Evolutionary conservation across 2,329 filamentous ascomycete genomes (phyloP), one percentile per base, ranked within the genome.

Genomic region (Xylariaceae sp.): DNA sequence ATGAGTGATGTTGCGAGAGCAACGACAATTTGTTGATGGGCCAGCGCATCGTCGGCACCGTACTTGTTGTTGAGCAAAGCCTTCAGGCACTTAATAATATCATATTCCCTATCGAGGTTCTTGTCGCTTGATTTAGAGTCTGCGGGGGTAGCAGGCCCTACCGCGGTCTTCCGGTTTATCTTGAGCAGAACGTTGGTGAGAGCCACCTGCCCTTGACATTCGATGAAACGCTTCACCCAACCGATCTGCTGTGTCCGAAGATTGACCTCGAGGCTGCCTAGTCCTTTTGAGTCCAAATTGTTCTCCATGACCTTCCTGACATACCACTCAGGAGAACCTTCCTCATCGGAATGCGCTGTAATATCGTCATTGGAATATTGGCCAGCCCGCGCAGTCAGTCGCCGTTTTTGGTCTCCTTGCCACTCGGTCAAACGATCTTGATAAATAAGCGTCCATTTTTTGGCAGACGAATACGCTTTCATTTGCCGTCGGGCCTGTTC

Each of bases 51-150:
- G 69, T 99, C 94, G 57, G 94, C 94, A 57, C 94, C 94, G 70
- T 95, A 97, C 70, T 96, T 96, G 81, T 96, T 99, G 83, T 99
- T 99, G 88, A 97, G 95, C 54, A 97, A 74, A 30, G 92, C 91
- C 76, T 97, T 97, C 54, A 99, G 74, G 74, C 94, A 97, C 74
- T 99, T 99, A 68, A 96, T 84, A 59, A 99, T 96, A 68, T 97
- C 94, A 69, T 97, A 97, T 73, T 96, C 92, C 62, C 88, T 84
- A 67, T 96, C 92, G 47, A 94, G 78, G 67, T 92, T 89, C 70
- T 88, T 90, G 64, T 95, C 90, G 54, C 75, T 81, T 37, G 69
- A 75, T 67, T 71, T 82, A 32, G 77, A 72, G 50, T 76, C 75
- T 40, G 81, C 76, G 5, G 84, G 81, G 21, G 82, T 80, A 3